Base-by-base conservation (phyloP, 257 asterid genomes). In the Solanum tarijense region DNA sequence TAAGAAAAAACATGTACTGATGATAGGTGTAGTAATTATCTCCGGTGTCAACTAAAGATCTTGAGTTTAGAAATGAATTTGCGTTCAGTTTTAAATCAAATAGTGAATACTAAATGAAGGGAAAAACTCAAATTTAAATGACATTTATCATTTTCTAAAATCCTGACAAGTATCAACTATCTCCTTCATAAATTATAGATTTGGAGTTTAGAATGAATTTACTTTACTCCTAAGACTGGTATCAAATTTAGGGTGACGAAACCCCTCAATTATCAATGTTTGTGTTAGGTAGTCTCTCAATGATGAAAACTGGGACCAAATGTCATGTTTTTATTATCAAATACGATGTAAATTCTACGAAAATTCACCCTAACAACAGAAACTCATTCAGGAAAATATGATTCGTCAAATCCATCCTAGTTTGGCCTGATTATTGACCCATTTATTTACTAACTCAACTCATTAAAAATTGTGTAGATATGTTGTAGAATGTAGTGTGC, bases 31-130 rank as follows among this genome's bases (percentile, higher is more conserved):
- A 65, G 32, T 65, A 65, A n/a, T 10, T 10, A 65, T 60, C 29
- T 7, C 29, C 7, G 5, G 1, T 13, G 12, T 65, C 16, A 65
- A 25, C 1, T 4, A 65, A 29, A 65, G 3, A 10, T 65, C 3
- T 65, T 6, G 6, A 10, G 52, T 43, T 43, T 12, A 43, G 52
- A 12, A 43, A 43, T 43, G 6, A 43, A 43, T 43, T 43, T 43
- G 7, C 36, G 0, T 27, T 27, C 4, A 7, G 1, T 12, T 12
- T 16, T 5, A 66, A 66, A 66, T 3, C 2, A 1, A 1, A 12
- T 66, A 27, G 6, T 12, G 7, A 12, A 66, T 11, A 66, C 20
- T 9, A 10, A 62, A 62, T 9, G 13, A 43, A 2, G 69, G 29
- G 12, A 3, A 3, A 60, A 60, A 23, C 29, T 1, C 4, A 29